phyloP scores from a whole-genome alignment of 345 rosid species.

The Pelargonium nanum region DNA sequence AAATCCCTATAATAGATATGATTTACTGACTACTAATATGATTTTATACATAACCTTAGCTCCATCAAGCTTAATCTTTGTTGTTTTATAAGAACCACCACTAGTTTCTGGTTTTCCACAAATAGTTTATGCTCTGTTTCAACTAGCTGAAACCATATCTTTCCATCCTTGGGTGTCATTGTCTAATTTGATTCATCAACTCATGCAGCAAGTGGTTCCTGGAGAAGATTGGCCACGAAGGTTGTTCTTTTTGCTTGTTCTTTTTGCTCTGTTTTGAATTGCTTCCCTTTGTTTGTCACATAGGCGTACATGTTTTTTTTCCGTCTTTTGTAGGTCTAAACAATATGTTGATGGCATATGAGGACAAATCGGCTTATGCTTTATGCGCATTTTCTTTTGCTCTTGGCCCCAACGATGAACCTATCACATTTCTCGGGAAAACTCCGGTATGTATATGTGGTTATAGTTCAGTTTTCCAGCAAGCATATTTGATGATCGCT shows the following conservation, averaged over 20 bases:
- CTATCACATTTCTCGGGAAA: constrained; percentile 64
- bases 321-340: constrained; percentile 50
- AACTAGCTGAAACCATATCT: background rate
- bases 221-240: constrained; percentile 88
- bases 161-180: constrained; percentile 6
- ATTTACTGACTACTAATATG: background rate
- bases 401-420: constrained; percentile 62
- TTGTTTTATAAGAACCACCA: background rate
- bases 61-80: background rate
- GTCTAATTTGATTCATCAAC: constrained; percentile 13
- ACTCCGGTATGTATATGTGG: constrained; percentile 42
- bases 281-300: constrained; percentile 4
- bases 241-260: constrained; percentile 25
- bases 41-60: background rate
- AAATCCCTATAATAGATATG: no score
- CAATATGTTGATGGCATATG: constrained; percentile 77
- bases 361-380: constrained; percentile 90
- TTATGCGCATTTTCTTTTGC: constrained; percentile 81
- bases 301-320: background rate
- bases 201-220: constrained; percentile 87
- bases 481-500: background rate
- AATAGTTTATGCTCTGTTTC: no score
- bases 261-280: constrained; percentile 4
- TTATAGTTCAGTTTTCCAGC: background rate
- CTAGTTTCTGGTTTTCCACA: background rate